phyloP scores from a whole-genome alignment of 768 basidiomycete genomes.

The Neoboletus subvelutipes region DNA sequence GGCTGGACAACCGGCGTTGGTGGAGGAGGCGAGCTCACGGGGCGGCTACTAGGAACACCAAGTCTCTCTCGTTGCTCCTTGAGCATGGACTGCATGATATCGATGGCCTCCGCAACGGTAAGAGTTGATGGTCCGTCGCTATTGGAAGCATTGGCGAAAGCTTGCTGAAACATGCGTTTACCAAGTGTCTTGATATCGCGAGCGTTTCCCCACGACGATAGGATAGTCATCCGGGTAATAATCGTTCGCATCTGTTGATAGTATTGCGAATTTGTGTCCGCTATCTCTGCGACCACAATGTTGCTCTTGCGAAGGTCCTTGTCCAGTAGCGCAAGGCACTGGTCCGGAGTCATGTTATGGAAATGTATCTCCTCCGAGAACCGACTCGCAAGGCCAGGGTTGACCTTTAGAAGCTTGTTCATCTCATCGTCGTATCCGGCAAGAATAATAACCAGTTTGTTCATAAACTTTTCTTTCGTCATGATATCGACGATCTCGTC shows the following conservation, averaged over 20 bases:
- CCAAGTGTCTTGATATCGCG: conserved; percentile 58
- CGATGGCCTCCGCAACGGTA: not conserved
- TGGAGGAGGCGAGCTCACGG: conserved; percentile 5
- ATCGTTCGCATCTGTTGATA: conserved; percentile 16
- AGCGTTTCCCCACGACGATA: conserved; percentile 69
- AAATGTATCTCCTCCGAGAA: conserved; percentile 63
- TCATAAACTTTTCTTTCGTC: conserved; percentile 55
- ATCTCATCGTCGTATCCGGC: conserved; percentile 73
- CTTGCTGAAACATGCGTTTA: conserved; percentile 15
- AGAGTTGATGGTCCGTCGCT: conserved; percentile 1
- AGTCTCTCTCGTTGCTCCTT: conserved; percentile 22
- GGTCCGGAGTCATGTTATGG: conserved; percentile 46
- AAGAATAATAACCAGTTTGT: conserved; percentile 63
- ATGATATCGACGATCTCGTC: conserved; percentile 67
- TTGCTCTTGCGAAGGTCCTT: conserved; percentile 47
- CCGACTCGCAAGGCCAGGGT: conserved; percentile 64
- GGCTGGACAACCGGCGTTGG: conserved; percentile 28
- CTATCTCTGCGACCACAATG: conserved; percentile 39
- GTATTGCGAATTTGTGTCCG: not conserved
- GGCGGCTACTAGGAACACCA: conserved; percentile 20
- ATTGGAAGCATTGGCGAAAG: conserved; percentile 11
- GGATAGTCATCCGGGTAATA: conserved; percentile 40
- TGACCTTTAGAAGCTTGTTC: conserved; percentile 55
- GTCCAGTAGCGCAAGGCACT: conserved; percentile 50
- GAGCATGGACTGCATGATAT: conserved; percentile 17